A percentile compares a stretch with the other conserved stretches of the same genome.
phyloP scores from a whole-genome alignment of 2,329 filamentous ascomycete genomes.

The Aureobasidium sp. region DNA sequence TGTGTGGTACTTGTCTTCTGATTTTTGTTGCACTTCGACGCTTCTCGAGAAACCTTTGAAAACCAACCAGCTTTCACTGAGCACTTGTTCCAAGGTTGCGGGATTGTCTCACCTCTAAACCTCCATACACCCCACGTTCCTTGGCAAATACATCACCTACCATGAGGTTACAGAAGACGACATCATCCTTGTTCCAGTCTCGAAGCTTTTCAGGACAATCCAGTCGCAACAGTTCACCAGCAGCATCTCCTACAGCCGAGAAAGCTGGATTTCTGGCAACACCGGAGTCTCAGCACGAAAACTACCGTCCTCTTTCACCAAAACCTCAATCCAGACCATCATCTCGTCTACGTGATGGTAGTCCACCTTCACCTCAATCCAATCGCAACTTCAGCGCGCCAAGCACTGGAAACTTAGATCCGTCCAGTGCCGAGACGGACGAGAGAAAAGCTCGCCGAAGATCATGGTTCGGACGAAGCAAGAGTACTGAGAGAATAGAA shows the following conservation, averaged over 20 bases:
- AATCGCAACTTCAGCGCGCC: neutral
- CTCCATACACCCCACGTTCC: neutral
- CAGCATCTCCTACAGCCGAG: neutral
- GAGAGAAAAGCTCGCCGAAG: slow-evolving; percentile 28
- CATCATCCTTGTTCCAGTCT: neutral
- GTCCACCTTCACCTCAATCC: neutral
- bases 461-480: slow-evolving; percentile 28
- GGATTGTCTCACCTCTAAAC: neutral
- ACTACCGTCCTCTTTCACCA: neutral
- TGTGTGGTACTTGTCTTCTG: neutral
- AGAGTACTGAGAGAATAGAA: slow-evolving; percentile 29
- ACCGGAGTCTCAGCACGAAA: neutral
- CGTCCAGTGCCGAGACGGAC: neutral
- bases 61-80: too few species aligned
- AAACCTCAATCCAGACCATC: neutral
- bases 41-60: too few species aligned
- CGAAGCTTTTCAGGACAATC: neutral
- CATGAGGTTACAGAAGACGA: slow-evolving; percentile 4
- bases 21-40: too few species aligned
- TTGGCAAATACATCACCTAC: neutral
- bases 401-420: neutral
- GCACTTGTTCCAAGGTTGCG: neutral
- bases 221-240: neutral
- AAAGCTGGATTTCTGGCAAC: neutral
- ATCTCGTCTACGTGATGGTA: slow-evolving; percentile 2